Evolutionary conservation across 331 rosid genomes (phyloP), one percentile per base, ranked within the genome.

Genomic region (Arachis monticola): DNA sequence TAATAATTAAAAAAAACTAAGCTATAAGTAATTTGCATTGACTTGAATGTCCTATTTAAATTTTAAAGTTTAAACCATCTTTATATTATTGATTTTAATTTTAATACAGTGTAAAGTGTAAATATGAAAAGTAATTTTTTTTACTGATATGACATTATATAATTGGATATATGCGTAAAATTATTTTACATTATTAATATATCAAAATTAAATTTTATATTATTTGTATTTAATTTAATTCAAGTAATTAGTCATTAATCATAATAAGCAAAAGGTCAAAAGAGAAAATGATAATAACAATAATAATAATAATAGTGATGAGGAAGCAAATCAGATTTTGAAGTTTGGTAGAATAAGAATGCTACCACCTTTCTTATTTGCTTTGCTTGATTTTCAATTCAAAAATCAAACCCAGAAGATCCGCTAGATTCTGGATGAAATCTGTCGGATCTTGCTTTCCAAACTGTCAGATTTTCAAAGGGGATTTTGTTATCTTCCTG

Each of bases 361-460:
- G 79, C 87, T 80, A 81, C 87, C 75, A 83, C 83, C 87, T 78
- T 80, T 35, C 5, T 35, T 79, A 81, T 86, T 75, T 85, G 84
- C 87, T 78, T 80, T 80, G 88, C 83, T 83, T 79, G 10, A 72
- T 73, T 83, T 52, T 61, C 57, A 88, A 85, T 83, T 83, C 81
- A 87, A 77, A 84, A 88, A 87, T 83, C 83, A 82, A 84, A 84
- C 77, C 70, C 10, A 67, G 76, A 86, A 89, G 85, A 87, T 91
- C 88, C 46, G 47, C 17, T 12, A 87, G 98, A 93, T 89, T 84
- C 79, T 83, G 80, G 42, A 82, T 72, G 87, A 89, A 89, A 93
- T 91, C 93, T 84, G 82, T 89, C 78, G 81, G 88, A 86, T 93
- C 84, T 86, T 67, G 53, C 89, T 91, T 88, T 91, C 88, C 92